These are phyloP conservation scores for Talaromyces sp. DNA, from an alignment of 2,329 filamentous ascomycete genomes.

Conservation along the genomic window DNA sequence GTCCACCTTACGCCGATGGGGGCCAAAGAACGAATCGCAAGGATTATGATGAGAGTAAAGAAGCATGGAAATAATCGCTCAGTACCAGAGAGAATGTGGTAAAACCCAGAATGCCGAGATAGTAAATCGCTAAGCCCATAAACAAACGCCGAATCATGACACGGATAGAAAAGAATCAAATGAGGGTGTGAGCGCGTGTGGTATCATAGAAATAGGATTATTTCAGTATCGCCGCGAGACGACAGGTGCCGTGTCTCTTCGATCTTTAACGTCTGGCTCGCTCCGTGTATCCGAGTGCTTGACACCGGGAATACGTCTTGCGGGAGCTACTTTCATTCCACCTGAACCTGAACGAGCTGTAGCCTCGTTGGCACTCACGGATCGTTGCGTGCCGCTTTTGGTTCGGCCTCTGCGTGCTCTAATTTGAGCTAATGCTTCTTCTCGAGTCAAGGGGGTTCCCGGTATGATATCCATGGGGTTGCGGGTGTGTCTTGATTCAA, in stretches of 20 bases:
- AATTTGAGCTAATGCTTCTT: slow-evolving; percentile 47
- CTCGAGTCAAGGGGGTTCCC: slow-evolving; percentile 43
- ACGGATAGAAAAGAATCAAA: background rate
- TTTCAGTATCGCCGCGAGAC: slow-evolving; percentile 26
- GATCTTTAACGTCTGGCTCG: slow-evolving; percentile 25
- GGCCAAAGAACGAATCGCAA: background rate
- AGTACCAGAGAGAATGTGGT: background rate
- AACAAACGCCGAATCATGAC: background rate
- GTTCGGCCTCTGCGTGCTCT: slow-evolving; percentile 43
- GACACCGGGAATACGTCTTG: slow-evolving; percentile 32
- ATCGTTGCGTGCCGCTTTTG: slow-evolving; percentile 38
- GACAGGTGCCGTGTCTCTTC: slow-evolving; percentile 36
- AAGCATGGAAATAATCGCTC: background rate
- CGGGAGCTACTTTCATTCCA: slow-evolving; percentile 23
- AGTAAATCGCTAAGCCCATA: background rate
- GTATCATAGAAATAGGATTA: background rate
- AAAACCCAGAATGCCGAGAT: background rate
- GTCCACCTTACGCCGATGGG: background rate
- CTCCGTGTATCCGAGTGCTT: slow-evolving; percentile 25
- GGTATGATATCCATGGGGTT: slow-evolving; percentile 28
- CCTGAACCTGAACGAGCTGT: slow-evolving; percentile 21
- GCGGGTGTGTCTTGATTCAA: slow-evolving; percentile 21
- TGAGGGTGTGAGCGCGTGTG: slow-evolving; percentile 6
- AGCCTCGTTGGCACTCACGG: slow-evolving; percentile 36
- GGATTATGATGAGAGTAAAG: background rate